Evolutionary conservation across 2,329 filamentous ascomycete genomes (phyloP).

Genomic region (Hypoxylon sp.): DNA sequence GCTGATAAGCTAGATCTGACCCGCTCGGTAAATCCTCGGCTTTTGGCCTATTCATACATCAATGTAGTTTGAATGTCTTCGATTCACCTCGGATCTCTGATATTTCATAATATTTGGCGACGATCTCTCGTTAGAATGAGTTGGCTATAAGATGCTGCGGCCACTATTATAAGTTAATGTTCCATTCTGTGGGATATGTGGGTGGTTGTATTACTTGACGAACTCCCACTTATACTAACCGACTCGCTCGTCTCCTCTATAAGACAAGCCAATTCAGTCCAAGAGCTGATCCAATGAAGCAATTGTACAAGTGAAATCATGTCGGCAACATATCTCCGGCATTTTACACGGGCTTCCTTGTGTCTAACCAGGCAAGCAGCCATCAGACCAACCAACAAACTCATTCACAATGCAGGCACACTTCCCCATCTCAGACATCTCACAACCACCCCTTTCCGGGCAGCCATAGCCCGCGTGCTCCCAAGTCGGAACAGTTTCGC

Average conservation of each 20-base stretch:
- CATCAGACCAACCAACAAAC: slow-evolving; percentile 1
- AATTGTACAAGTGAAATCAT: slow-evolving; percentile 3
- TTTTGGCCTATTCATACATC: not conserved
- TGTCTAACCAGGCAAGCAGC: not conserved
- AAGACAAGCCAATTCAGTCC: slow-evolving; percentile 1
- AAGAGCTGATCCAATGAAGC: not conserved
- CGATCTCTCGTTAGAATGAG: not conserved
- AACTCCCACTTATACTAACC: slow-evolving; percentile 4
- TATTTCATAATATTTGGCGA: not conserved
- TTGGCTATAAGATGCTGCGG: not conserved
- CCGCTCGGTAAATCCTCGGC: slow-evolving; percentile 26
- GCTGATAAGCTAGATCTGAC: slow-evolving; percentile 20
- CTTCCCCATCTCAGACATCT: slow-evolving; percentile 2
- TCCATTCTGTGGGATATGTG: not conserved
- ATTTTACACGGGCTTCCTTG: slow-evolving; percentile 27
- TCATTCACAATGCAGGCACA: slow-evolving; percentile 13
- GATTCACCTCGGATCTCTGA: not conserved
- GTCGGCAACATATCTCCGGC: slow-evolving; percentile 18
- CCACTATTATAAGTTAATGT: not conserved
- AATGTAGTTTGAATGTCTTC: not conserved
- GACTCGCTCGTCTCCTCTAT: slow-evolving; percentile 2
- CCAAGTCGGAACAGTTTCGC: slow-evolving; percentile 33
- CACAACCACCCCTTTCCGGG: slow-evolving; percentile 15
- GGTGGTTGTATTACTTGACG: not conserved
- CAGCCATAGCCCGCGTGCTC: slow-evolving; percentile 5